phyloP scores from a whole-genome alignment of 148 eudicot species.

The Silene conica region DNA sequence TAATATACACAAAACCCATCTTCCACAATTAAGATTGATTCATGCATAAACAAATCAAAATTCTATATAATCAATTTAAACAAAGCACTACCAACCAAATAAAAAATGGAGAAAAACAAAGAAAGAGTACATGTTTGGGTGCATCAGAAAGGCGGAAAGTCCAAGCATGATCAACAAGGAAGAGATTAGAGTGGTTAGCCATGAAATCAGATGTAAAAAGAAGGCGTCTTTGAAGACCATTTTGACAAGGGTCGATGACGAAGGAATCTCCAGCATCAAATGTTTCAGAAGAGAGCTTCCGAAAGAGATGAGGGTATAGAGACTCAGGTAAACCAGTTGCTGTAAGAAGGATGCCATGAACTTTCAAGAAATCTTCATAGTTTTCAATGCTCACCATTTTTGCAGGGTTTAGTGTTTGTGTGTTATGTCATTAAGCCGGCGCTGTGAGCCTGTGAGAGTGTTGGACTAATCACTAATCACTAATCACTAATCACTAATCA shows the following conservation, averaged over 20 bases:
- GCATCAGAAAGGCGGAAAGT: slow-evolving; percentile 88
- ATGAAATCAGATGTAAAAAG: slow-evolving; percentile 39
- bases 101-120: background rate
- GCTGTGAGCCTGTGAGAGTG: background rate
- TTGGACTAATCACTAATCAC: too few species aligned
- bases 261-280: slow-evolving; percentile 81
- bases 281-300: slow-evolving; percentile 65
- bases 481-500: too few species aligned
- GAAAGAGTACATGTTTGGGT: slow-evolving; percentile 53
- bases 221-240: slow-evolving; percentile 73
- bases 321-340: slow-evolving; percentile 63
- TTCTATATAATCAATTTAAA: background rate
- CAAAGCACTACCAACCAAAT: background rate
- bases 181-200: slow-evolving; percentile 50
- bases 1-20: too few species aligned
- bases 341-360: slow-evolving; percentile 62
- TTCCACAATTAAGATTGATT: too few species aligned
- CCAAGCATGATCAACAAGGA: slow-evolving; percentile 94
- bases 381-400: slow-evolving; percentile 41
- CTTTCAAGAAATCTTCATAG: slow-evolving; percentile 60
- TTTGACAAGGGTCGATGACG: slow-evolving; percentile 65
- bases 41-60: too few species aligned
- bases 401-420: background rate
- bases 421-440: background rate
- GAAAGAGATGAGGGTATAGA: slow-evolving; percentile 53